Base-by-base conservation (phyloP, 768 basidiomycete genomes). In the Rhizopogon vinicolor region DNA sequence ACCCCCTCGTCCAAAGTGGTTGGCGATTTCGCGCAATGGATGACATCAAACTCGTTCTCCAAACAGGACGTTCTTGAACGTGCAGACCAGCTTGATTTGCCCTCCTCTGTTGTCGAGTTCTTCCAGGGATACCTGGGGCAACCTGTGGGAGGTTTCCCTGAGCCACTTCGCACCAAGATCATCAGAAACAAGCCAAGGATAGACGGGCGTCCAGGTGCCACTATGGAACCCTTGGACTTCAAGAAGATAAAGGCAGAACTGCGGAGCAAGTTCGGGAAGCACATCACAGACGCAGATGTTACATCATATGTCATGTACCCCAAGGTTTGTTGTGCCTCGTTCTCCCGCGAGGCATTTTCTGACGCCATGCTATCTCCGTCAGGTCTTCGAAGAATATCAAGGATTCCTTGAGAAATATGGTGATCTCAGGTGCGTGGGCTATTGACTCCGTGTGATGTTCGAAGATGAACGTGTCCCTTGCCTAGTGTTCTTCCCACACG, bases 41-140 rank as follows among this genome's bases (percentile, higher is more conserved):
- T 98, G 93, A 95, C 93, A 37, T 91, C 91, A 61, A 98, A 98
- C 78, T 84, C 85, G 59, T 78, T 98, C 56, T 81, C 86, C 52
- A 93, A 93, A 73, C 74, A 87, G 62, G 88, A 98, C 55, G 94
- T 99, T 31, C 68, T 95, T 54, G 81, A 85, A 8, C 85, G 87
- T 50, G 97, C 96, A 42, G 89, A 91, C 42, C 82, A 84, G 55
- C 85, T 99, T 57, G 97, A 99, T 73, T 98, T 99, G 87, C 97
- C 97, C 8, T 94, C 92, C 10, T 94, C 91, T 35, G 92, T 93
- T 45, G 91, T 93, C 41, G 96, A 98, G 66, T 99, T 97, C 81
- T 98, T 98, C 93, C 95, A 98, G 70, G 97, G 97, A 16, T 96
- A 94, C 74, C 90, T 99, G 59, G 96, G 97, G 33, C 93, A 98